These are phyloP conservation scores for Boletus fagicola DNA, from an alignment of 768 basidiomycete genomes.

Conservation along the genomic window DNA sequence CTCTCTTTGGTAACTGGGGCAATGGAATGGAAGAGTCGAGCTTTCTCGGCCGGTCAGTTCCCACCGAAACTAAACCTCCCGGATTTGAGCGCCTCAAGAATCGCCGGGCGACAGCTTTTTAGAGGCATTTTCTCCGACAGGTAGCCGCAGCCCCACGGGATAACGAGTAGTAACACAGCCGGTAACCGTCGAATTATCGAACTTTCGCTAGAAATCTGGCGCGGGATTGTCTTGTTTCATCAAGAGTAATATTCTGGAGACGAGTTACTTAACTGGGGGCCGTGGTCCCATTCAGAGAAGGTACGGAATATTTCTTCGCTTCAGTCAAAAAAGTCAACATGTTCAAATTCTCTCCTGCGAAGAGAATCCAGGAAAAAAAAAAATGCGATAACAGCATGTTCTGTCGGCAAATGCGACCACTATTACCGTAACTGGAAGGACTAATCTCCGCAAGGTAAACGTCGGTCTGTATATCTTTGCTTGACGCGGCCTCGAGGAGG, in stretches of 20 bases:
- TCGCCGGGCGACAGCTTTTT: conserved; percentile 6
- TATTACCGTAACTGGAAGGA: conserved; percentile 3
- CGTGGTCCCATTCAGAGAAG: background rate
- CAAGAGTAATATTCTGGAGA: background rate
- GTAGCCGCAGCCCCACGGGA: conserved; percentile 6
- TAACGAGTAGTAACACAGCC: conserved; percentile 8
- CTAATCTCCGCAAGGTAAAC: conserved; percentile 10
- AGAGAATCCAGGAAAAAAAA: conserved; percentile 8
- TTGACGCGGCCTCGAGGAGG: conserved; percentile 20
- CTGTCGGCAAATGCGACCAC: conserved; percentile 16
- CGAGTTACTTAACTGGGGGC: background rate
- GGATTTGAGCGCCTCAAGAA: conserved; percentile 19
- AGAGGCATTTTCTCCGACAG: conserved; percentile 11
- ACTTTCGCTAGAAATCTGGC: conserved; percentile 7
- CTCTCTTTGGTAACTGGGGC: conserved; percentile 36
- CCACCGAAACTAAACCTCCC: conserved; percentile 26
- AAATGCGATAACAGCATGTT: conserved; percentile 20
- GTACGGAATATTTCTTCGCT: conserved; percentile 6
- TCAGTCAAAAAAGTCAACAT: conserved; percentile 1
- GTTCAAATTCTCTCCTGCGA: conserved; percentile 1
- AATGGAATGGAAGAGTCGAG: conserved; percentile 29
- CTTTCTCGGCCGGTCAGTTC: conserved; percentile 29
- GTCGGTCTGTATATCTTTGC: conserved; percentile 13
- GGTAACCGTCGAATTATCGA: background rate
- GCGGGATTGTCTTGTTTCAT: conserved; percentile 8